Base-by-base conservation (phyloP, 1,139 yeast species). In the Kodamaea fungicola region DNA sequence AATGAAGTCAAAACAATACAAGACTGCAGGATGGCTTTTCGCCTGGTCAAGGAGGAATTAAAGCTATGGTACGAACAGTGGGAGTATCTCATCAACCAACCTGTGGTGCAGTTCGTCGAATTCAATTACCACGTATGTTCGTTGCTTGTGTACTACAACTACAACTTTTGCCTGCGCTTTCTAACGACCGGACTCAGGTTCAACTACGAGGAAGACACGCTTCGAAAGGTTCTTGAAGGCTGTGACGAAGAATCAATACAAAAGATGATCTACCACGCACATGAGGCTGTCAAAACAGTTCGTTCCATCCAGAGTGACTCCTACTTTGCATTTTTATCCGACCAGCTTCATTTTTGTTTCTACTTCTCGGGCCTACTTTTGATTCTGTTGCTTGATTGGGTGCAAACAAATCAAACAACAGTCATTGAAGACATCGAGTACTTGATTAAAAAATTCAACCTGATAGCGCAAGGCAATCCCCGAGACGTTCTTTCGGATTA, bases 31-130 rank as follows among this genome's bases (percentile, higher is more conserved):
- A 30, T 30, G 8, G 44, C 44, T 2, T 65, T 60, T 33, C 36
- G 40, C 7, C 36, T 54, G 2, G 70, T 62, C 29, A 51, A 50
- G 21, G 61, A 58, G 19, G 76, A 71, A 35, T 51, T 83, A n/a
- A 60, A 61, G 22, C 50, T 57, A 5, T 86, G 95, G 95, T 66
- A 74, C 42, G 76, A 74, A 2, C 83, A 78, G 52, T 86, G 95
- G 94, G 78, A 73, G 34, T 79, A 80, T 49, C 58, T 84, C 13
- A 79, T 84, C 52, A 75, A 74, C 37, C 92, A 84, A 54, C 87
- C 92, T 0, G 78, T 83, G 2, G 68, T 83, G 31, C 94, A 86
- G 52, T 84, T 85, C 60, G 84, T 84, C 7, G 92, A 83, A 50
- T 75, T 83, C 40, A 82, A 83, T 36, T 83, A 79, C 54, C 79